Evolutionary conservation across 2,329 filamentous ascomycete species (phyloP).

Genomic region (Penicillium sp.): DNA sequence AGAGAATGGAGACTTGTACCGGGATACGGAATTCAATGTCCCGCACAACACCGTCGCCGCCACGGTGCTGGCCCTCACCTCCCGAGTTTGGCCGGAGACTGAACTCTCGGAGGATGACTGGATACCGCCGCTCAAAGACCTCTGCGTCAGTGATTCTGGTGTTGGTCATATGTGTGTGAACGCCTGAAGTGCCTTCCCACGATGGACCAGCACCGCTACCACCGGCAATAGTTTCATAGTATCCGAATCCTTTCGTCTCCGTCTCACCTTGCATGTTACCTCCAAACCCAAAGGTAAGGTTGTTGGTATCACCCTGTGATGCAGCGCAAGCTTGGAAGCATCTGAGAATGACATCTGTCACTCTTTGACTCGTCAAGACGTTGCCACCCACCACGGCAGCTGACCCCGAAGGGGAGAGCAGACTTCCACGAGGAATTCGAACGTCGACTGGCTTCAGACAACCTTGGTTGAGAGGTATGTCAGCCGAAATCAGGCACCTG

Average conservation of each 20-base stretch:
- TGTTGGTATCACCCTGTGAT: constrained; percentile 75
- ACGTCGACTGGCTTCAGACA: constrained; percentile 74
- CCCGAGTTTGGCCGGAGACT: constrained; percentile 64
- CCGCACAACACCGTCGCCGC: constrained; percentile 75
- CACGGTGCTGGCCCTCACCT: constrained; percentile 65
- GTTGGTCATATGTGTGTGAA: constrained; percentile 87
- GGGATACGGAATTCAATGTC: constrained; percentile 82
- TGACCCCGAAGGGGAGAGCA: constrained; percentile 70
- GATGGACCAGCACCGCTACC: constrained; percentile 71
- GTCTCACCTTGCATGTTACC: constrained; percentile 19
- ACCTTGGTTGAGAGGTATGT: constrained; percentile 82
- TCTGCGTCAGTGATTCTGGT: constrained; percentile 81
- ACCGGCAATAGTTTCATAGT: constrained; percentile 82
- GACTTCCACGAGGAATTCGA: constrained; percentile 68
- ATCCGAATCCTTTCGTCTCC: constrained; percentile 59
- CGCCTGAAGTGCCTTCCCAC: constrained; percentile 73
- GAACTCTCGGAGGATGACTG: constrained; percentile 72
- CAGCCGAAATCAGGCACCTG: constrained; percentile 71
- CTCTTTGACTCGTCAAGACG: constrained; percentile 61
- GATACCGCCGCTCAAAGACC: constrained; percentile 75
- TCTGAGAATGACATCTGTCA: constrained; percentile 69
- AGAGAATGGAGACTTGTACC: constrained; percentile 74
- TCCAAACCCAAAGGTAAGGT: constrained; percentile 44
- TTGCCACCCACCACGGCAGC: constrained; percentile 80
- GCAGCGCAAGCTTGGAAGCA: constrained; percentile 77